These are phyloP conservation scores for Monotropa hypopitys DNA, from an alignment of 179 eudicot genomes.

Conservation along the genomic window DNA sequence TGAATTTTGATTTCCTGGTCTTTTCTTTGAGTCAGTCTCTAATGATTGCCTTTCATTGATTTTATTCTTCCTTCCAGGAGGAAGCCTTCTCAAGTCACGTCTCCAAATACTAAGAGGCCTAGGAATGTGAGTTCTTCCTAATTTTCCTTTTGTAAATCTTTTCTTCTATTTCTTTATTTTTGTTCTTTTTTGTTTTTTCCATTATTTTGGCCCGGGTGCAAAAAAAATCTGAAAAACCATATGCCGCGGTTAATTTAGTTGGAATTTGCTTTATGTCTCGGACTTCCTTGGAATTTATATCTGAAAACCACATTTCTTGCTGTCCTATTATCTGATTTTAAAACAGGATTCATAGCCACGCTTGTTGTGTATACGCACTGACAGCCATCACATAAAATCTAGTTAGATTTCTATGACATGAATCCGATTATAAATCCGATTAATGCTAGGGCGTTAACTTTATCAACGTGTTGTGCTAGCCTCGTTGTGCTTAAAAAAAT, in stretches of 20 bases:
- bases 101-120: conserved; percentile 16
- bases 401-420: too few relatives aligned
- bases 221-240: neutral
- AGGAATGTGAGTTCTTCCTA: conserved; percentile 33
- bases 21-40: neutral
- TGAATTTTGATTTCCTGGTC: neutral
- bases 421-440: too few relatives aligned
- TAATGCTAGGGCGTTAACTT: too few relatives aligned
- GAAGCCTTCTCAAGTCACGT: conserved; percentile 17
- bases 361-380: neutral
- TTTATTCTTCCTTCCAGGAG: conserved; percentile 18
- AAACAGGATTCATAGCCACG: neutral
- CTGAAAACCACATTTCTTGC: neutral
- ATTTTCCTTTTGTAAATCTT: neutral
- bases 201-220: neutral
- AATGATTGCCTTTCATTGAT: neutral
- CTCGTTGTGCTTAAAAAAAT: too few relatives aligned
- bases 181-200: neutral
- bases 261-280: neutral
- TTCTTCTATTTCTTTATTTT: neutral
- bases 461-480: too few relatives aligned
- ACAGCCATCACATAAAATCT: too few relatives aligned
- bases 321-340: neutral
- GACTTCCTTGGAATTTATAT: neutral
- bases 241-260: neutral